phyloP scores from a whole-genome alignment of 495 filamentous ascomycete species.

The Penicillium parvum region DNA sequence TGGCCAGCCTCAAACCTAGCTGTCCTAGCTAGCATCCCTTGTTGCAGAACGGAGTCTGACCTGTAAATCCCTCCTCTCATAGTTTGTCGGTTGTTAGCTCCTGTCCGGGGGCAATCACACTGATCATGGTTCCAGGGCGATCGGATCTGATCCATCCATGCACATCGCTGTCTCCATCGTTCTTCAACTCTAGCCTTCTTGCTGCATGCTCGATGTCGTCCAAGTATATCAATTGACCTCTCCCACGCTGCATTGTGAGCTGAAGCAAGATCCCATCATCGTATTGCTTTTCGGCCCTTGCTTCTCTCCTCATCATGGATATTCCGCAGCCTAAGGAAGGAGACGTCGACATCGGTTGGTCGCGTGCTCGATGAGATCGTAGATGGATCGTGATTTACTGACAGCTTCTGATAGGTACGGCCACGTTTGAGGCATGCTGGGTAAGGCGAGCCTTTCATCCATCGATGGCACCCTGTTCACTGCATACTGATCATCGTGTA shows the following conservation, averaged over 20 bases:
- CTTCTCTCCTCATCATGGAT: slow-evolving; percentile 18
- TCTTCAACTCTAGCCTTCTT: background rate
- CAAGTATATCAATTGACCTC: slow-evolving; percentile 13
- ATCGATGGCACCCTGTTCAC: background rate
- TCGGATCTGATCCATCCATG: slow-evolving; percentile 3
- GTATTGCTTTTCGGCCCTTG: background rate
- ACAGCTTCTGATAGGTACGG: slow-evolving; percentile 17
- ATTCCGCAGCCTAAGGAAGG: slow-evolving; percentile 27
- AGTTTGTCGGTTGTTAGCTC: slow-evolving; percentile 1
- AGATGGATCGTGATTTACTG: background rate
- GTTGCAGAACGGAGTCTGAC: slow-evolving; percentile 13
- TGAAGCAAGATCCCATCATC: background rate
- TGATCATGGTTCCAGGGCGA: background rate
- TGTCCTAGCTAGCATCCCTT: too few species aligned
- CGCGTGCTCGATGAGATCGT: background rate
- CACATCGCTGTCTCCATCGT: background rate
- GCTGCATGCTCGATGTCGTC: background rate
- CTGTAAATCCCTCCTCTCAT: slow-evolving; percentile 9
- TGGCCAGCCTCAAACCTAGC: too few species aligned
- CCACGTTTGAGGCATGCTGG: slow-evolving; percentile 28
- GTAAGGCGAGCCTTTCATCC: slow-evolving; percentile 16
- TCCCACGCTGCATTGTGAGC: slow-evolving; percentile 3
- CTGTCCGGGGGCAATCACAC: background rate
- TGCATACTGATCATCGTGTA: slow-evolving; percentile 6
- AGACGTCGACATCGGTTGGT: slow-evolving; percentile 29